Evolutionary conservation across 495 filamentous ascomycete genomes (phyloP), one percentile per base, ranked within the genome.

Genomic region (Neurospora tetrasperma): DNA sequence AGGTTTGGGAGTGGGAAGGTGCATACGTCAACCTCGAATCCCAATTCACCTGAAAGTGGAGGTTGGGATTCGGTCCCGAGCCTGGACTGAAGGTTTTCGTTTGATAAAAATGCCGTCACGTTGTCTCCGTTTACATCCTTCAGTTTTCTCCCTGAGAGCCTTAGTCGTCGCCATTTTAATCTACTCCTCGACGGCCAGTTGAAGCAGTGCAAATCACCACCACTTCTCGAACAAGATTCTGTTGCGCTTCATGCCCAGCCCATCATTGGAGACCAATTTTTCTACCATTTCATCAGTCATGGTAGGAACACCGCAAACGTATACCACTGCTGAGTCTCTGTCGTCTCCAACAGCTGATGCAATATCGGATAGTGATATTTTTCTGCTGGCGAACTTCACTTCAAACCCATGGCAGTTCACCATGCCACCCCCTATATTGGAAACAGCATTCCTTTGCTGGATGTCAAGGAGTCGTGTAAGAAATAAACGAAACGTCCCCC

Each of bases 201-300:
- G 48, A 48, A 48, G 44, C 11, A 59, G 20, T 1, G 48, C 12
- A 6, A 6, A 59, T 75, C 76, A 96, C 94, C 94, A 97, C 94
- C 93, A 97, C 75, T 92, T 95, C 82, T 97, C 94, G 76, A 86
- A 95, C 43, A 94, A 80, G 0, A 96, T 90, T 27, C 87, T 84
- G 41, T 87, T 79, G 42, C 80, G 69, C 16, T 84, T 81, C 79
- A 92, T 87, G 5, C 86, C 88, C 38, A 89, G 78, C 20, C 88
- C 83, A 1, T 73, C 74, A 4, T 79, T 75, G 3, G 89, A 78
- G 18, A 82, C 81, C 10, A 85, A 73, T 27, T 70, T 73, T n/a
- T 83, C 83, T 0, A 94, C 92, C 74, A 94, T 86, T 71, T 90
- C 86, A 80, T 96, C 93, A 4, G 92, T 95, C 93, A 96, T 96